Percentiles rank a stretch among this genome's conserved stretches.
These are phyloP conservation scores for Fusarium torreyae DNA, from an alignment of 2,329 filamentous ascomycete species.

Conservation along the genomic window DNA sequence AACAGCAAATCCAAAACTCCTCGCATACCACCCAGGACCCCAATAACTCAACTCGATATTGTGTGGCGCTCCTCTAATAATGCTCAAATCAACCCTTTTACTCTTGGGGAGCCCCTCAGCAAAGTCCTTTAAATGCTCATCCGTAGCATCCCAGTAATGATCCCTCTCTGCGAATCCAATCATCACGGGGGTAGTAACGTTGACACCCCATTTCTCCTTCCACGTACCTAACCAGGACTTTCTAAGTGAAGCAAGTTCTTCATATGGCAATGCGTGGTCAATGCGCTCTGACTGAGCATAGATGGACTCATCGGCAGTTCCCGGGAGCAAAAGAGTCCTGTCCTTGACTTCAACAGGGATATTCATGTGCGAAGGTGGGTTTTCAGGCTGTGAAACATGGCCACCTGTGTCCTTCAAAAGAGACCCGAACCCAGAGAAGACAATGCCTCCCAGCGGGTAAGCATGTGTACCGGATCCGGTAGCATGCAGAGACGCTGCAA, in stretches of 20 bases:
- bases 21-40: slow-evolving; percentile 40
- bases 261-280: slow-evolving; percentile 37
- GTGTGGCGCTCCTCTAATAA: slow-evolving; percentile 38
- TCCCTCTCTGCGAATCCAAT: slow-evolving; percentile 31
- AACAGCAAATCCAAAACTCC: slow-evolving; percentile 41
- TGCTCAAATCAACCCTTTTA: slow-evolving; percentile 35
- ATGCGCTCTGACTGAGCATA: slow-evolving; percentile 34
- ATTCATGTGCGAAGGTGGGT: slow-evolving; percentile 27
- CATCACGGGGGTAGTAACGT: slow-evolving; percentile 38
- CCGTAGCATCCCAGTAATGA: slow-evolving; percentile 38
- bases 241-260: slow-evolving; percentile 31
- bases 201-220: slow-evolving; percentile 38
- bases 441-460: slow-evolving; percentile 39
- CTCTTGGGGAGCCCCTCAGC: slow-evolving; percentile 25
- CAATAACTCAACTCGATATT: slow-evolving; percentile 45
- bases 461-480: background rate
- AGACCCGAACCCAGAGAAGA: slow-evolving; percentile 39
- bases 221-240: slow-evolving; percentile 34
- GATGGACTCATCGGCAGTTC: slow-evolving; percentile 35
- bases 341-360: slow-evolving; percentile 40
- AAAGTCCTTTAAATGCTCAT: slow-evolving; percentile 40
- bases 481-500: slow-evolving; percentile 35
- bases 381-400: slow-evolving; percentile 16
- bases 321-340: slow-evolving; percentile 33
- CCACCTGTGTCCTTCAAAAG: slow-evolving; percentile 30